A percentile compares a stretch with the other conserved stretches of the same genome.
Evolutionary conservation across 139 green algal genomes (phyloP).

Genomic region (Klebsormidium nitens): DNA sequence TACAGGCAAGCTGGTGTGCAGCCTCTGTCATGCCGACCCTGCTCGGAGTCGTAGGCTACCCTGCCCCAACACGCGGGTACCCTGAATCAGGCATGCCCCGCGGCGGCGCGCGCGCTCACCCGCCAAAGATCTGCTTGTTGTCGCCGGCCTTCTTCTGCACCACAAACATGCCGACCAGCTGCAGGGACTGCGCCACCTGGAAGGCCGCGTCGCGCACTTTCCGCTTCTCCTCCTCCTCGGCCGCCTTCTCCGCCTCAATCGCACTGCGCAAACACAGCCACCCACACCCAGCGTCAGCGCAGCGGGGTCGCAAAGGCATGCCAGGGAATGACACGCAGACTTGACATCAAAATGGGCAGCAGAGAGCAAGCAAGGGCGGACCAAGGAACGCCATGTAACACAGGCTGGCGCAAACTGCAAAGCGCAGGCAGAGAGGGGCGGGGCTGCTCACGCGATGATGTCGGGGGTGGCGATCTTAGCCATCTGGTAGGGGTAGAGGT

Average conservation of each 20-base stretch:
- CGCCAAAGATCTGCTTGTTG: constrained; percentile 77
- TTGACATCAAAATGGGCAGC: neutral
- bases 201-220: constrained; percentile 29
- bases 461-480: constrained; percentile 62
- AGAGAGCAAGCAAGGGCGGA: neutral
- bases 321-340: neutral
- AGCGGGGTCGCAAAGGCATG: neutral
- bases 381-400: neutral
- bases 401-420: neutral
- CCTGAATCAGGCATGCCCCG: too few species aligned
- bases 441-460: constrained; percentile 68
- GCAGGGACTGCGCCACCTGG: constrained; percentile 60
- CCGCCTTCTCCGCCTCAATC: constrained; percentile 7
- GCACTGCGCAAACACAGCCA: too few species aligned
- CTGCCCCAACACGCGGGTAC: too few species aligned
- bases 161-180: constrained; percentile 82
- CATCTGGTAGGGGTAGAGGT: constrained; percentile 61
- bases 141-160: constrained; percentile 77
- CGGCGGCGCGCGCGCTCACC: too few species aligned
- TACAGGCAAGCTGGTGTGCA: too few species aligned
- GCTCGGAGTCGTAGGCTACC: too few species aligned
- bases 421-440: neutral
- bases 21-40: too few species aligned
- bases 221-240: constrained; percentile 2
- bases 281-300: too few species aligned